Conservation (phyloP, 2,329 filamentous ascomycete species). For the Pleurostoma richardsiae region DNA sequence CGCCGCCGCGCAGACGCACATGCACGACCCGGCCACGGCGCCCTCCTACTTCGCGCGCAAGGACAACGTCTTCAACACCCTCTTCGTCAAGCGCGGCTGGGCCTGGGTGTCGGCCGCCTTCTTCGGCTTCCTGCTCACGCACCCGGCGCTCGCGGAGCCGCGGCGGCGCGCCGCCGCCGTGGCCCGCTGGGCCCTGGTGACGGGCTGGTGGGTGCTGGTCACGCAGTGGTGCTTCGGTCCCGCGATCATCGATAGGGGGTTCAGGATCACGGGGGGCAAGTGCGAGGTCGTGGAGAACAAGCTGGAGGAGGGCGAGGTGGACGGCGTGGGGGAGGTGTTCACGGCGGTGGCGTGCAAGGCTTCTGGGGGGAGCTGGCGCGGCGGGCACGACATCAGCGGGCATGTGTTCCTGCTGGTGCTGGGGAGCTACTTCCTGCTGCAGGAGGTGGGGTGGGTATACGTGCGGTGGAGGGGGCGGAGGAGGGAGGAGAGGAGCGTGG, state of each 20-base stretch:
- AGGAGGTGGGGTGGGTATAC: slow-evolving; percentile 67
- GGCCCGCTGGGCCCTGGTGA: slow-evolving; percentile 67
- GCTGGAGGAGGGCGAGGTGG: slow-evolving; percentile 36
- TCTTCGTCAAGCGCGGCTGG: slow-evolving; percentile 96
- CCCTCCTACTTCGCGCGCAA: slow-evolving; percentile 93
- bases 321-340: slow-evolving; percentile 46
- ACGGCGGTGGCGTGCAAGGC: slow-evolving; percentile 79
- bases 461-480: slow-evolving; percentile 31
- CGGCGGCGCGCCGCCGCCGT: slow-evolving; percentile 48
- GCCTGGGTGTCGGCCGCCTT: slow-evolving; percentile 81
- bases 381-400: slow-evolving; percentile 94
- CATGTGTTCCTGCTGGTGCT: slow-evolving; percentile 91
- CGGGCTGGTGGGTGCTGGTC: slow-evolving; percentile 74
- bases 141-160: slow-evolving; percentile 45
- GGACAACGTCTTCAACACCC: slow-evolving; percentile 82
- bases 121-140: slow-evolving; percentile 61
- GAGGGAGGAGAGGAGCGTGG: slow-evolving; percentile 60
- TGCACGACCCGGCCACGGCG: slow-evolving; percentile 40
- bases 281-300: slow-evolving; percentile 60
- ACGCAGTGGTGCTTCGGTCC: slow-evolving; percentile 98
- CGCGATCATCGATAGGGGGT: slow-evolving; percentile 82
- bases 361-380: slow-evolving; percentile 77
- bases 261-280: slow-evolving; percentile 79
- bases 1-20: slow-evolving; percentile 56
- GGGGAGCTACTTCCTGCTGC: slow-evolving; percentile 72